A percentile compares a stretch with the other conserved stretches of the same genome.
Evolutionary conservation across 2,329 filamentous ascomycete genomes (phyloP).

Genomic region (Metarhizium rileyi): DNA sequence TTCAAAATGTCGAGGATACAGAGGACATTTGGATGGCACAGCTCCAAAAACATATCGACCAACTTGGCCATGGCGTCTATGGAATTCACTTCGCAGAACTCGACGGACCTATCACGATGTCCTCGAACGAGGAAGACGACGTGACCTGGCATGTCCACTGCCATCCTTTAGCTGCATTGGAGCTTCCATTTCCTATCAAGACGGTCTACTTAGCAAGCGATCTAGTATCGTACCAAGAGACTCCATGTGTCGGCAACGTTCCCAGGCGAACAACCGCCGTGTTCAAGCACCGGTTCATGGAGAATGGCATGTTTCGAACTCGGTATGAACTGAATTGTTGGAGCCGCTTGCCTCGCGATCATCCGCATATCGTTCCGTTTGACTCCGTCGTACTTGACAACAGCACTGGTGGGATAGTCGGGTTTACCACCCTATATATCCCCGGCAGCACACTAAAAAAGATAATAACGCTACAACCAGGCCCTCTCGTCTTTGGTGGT

Average conservation of each 20-base stretch:
- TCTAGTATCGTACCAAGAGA: conserved; percentile 11
- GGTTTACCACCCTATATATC: conserved; percentile 14
- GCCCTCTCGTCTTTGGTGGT: conserved; percentile 25
- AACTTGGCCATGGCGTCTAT: conserved; percentile 11
- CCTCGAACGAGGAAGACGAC: conserved; percentile 18
- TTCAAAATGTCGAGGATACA: conserved; percentile 13
- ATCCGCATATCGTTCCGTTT: conserved; percentile 27
- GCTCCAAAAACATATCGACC: conserved; percentile 12
- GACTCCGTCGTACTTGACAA: conserved; percentile 23
- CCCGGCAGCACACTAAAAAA: conserved; percentile 23
- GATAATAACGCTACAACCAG: conserved; percentile 15
- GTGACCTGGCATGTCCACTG: conserved; percentile 16
- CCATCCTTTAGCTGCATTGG: conserved; percentile 12
- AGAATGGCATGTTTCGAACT: conserved; percentile 8
- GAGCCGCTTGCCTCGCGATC: conserved; percentile 22
- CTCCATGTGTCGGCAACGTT: conserved; percentile 1
- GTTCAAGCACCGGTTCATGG: conserved; percentile 26
- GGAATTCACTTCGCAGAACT: conserved; percentile 13
- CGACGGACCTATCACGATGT: conserved; percentile 8
- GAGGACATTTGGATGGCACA: conserved; percentile 12
- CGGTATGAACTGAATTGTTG: conserved; percentile 27
- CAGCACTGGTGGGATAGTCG: conserved; percentile 19
- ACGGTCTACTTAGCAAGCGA: conserved; percentile 14
- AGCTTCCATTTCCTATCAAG: conserved; percentile 9
- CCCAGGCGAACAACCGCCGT: conserved; percentile 11